Base-by-base conservation (phyloP, 1,284 basidiomycete species). In the Rhodotorula glutinis region DNA sequence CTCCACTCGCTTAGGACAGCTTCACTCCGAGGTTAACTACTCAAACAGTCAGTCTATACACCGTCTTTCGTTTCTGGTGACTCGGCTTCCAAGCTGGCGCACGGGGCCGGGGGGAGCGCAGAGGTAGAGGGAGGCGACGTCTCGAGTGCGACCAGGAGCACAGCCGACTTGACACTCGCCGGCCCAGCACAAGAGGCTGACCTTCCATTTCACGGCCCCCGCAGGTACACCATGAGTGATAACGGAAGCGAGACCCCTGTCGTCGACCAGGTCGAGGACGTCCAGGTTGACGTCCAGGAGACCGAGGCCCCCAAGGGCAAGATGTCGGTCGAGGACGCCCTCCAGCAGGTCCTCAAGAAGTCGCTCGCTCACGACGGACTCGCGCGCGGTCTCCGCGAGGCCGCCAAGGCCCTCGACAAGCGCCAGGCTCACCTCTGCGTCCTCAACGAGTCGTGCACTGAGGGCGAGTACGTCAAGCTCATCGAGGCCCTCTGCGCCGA, bases 391-490 rank as follows among this genome's bases (percentile, higher is more conserved):
- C 89, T 98, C 73, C 91, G 95, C 76, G 95, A 98, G 85, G 90
- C 87, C 79, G 90, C 95, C 79, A 98, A 98, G 86, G 92, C 95
- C 69, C 86, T 98, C 74, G 95, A 98, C 87, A 94, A 94, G 84
- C 90, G 93, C 78, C 91, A 96, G 86, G 95, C 95, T 67, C 95
- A 98, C 82, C 86, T 98, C 68, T 98, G 95, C 83, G 94, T 98
- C 73, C 89, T 98, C 79, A 93, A 97, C 80, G 95, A 98, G 87
- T 93, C 92, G 70, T 96, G 93, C 85, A 95, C 90, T 70, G 95
- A 98, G 84, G 91, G 93, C 77, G 95, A 97, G 83, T 98, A 98
- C 87, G 90, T 97, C 86, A 98, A 98, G 85, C 91, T 98, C 84
- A 96, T 98, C 76, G 94, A 98, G 84, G 95, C 94, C 62, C 91